These are phyloP conservation scores for Hypoxylon sp. DNA, from an alignment of 2,329 filamentous ascomycete genomes.

Conservation along the genomic window DNA sequence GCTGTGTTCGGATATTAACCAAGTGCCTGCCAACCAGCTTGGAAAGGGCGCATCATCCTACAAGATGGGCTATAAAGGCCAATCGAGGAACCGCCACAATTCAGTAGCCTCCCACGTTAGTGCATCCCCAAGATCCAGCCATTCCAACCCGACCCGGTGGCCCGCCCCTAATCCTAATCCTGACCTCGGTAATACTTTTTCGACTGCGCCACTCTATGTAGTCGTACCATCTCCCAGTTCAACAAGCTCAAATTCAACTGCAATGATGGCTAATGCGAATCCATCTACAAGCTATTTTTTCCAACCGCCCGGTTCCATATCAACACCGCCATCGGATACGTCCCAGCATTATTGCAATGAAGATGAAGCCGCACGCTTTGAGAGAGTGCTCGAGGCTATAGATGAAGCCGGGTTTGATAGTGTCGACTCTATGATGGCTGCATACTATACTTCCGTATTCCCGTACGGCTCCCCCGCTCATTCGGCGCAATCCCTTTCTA, in stretches of 20 bases:
- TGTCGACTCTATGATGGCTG: slow-evolving; percentile 5
- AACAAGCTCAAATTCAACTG: background rate
- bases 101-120: slow-evolving; percentile 7
- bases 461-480: slow-evolving; percentile 1
- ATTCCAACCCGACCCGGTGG: background rate
- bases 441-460: slow-evolving; percentile 12
- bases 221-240: slow-evolving; percentile 1
- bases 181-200: background rate
- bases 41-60: slow-evolving; percentile 1
- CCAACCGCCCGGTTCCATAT: background rate
- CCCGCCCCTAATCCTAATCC: background rate
- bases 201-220: background rate
- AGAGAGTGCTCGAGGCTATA: slow-evolving; percentile 13
- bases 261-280: slow-evolving; percentile 4
- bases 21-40: background rate
- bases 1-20: slow-evolving; percentile 1
- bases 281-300: background rate
- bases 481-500: slow-evolving; percentile 8
- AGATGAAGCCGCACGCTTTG: background rate
- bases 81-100: slow-evolving; percentile 5
- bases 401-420: slow-evolving; percentile 12
- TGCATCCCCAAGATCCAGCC: background rate
- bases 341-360: background rate
- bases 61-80: slow-evolving; percentile 1
- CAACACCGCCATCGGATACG: background rate